phyloP scores from a whole-genome alignment of 768 basidiomycete species.

The Phlegmacium glaucopus region DNA sequence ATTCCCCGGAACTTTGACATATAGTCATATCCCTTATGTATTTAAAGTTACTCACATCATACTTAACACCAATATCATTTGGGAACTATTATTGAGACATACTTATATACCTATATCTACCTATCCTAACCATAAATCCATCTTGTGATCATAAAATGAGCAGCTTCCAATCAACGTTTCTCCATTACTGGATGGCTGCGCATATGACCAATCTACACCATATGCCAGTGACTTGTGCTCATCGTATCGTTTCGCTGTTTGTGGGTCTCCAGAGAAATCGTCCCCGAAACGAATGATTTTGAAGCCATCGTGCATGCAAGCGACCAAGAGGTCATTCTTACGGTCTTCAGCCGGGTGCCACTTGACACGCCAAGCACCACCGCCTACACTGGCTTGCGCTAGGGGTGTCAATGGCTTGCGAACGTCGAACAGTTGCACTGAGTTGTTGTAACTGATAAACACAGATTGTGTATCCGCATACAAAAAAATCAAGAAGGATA shows the following conservation, averaged over 20 bases:
- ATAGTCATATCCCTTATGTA: neutral
- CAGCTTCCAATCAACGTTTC: slow-evolving; percentile 76
- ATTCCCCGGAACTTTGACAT: slow-evolving; percentile 5
- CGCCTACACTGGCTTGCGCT: slow-evolving; percentile 65
- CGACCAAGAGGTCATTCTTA: slow-evolving; percentile 77
- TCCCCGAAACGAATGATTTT: slow-evolving; percentile 62
- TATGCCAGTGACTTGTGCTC: slow-evolving; percentile 84
- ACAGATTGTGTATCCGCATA: neutral
- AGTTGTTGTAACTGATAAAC: slow-evolving; percentile 73
- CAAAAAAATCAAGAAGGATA: neutral
- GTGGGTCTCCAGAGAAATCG: slow-evolving; percentile 19
- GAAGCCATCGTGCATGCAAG: slow-evolving; percentile 98
- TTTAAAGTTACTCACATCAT: neutral
- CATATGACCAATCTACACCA: slow-evolving; percentile 85
- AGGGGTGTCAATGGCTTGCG: slow-evolving; percentile 64
- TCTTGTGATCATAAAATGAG: slow-evolving; percentile 90
- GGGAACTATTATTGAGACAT: too few species aligned
- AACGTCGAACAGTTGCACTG: slow-evolving; percentile 77
- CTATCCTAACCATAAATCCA: slow-evolving; percentile 77
- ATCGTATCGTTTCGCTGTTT: slow-evolving; percentile 60
- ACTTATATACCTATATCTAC: too few species aligned
- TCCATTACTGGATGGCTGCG: slow-evolving; percentile 18
- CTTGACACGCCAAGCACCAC: slow-evolving; percentile 94
- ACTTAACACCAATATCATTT: too few species aligned
- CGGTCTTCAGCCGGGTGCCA: slow-evolving; percentile 83